Conservation (phyloP, 768 basidiomycete species). For the Trametes sanguinea region DNA sequence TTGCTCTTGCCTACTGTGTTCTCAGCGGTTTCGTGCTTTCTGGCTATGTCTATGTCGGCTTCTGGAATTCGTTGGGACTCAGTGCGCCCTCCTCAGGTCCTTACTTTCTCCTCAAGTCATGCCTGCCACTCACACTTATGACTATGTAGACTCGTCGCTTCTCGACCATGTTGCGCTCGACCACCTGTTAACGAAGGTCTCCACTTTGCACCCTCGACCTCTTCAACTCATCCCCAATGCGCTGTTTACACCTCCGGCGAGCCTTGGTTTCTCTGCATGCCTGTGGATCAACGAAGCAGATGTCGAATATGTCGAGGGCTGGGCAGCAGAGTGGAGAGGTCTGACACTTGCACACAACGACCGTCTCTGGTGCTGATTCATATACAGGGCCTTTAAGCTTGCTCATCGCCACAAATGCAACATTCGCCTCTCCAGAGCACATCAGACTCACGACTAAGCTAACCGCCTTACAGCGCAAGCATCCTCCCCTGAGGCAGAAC, state of each 20-base stretch:
- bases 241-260: slow-evolving; percentile 15
- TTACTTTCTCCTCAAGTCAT: background rate
- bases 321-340: slow-evolving; percentile 48
- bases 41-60: background rate
- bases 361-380: background rate
- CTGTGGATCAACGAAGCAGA: slow-evolving; percentile 46
- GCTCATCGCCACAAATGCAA: slow-evolving; percentile 43
- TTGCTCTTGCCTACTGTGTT: slow-evolving; percentile 16
- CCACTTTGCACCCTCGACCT: slow-evolving; percentile 28
- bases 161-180: slow-evolving; percentile 22
- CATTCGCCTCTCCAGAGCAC: slow-evolving; percentile 32
- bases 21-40: slow-evolving; percentile 16
- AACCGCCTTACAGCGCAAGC: slow-evolving; percentile 13
- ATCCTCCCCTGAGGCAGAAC: slow-evolving; percentile 18
- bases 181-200: slow-evolving; percentile 30
- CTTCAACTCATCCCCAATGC: slow-evolving; percentile 24
- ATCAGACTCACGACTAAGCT: slow-evolving; percentile 26
- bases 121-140: background rate
- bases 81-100: background rate
- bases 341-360: background rate
- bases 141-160: background rate
- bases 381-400: slow-evolving; percentile 51
- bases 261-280: slow-evolving; percentile 45
- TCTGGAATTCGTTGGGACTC: background rate
- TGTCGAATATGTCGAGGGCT: slow-evolving; percentile 37